Percentiles rank a stretch among this genome's conserved stretches.
Evolutionary conservation across 768 basidiomycete species (phyloP).

Genomic region (Kwoniella dendrophila): DNA sequence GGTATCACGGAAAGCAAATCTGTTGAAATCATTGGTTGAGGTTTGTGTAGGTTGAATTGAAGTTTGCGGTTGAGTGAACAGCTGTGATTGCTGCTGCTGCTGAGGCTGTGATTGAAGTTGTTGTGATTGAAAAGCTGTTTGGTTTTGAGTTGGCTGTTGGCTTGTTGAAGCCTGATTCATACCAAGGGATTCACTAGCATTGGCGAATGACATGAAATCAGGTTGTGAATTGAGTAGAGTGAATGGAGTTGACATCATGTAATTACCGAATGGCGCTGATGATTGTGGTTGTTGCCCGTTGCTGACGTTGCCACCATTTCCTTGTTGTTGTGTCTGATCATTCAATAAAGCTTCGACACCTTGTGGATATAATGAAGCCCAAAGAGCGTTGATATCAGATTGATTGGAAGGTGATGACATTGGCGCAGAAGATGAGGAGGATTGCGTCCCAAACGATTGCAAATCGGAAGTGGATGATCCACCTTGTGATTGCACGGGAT

Average conservation of each 20-base stretch:
- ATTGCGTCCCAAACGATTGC: slow-evolving; percentile 22
- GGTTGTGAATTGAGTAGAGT: slow-evolving; percentile 28
- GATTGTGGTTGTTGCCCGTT: slow-evolving; percentile 11
- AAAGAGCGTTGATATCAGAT: slow-evolving; percentile 45
- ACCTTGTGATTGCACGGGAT: neutral
- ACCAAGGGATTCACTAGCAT: slow-evolving; percentile 10
- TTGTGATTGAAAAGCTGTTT: neutral
- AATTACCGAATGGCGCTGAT: neutral
- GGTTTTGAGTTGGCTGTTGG: neutral
- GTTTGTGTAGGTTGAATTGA: neutral
- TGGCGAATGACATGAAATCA: slow-evolving; percentile 31
- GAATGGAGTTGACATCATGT: slow-evolving; percentile 22
- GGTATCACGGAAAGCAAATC: slow-evolving; percentile 37
- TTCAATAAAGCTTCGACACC: slow-evolving; percentile 19
- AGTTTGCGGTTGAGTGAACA: neutral
- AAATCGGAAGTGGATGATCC: neutral
- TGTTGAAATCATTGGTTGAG: slow-evolving; percentile 17
- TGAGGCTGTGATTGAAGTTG: neutral
- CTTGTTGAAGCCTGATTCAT: neutral
- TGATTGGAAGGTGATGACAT: slow-evolving; percentile 27
- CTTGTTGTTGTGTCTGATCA: slow-evolving; percentile 14
- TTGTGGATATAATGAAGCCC: slow-evolving; percentile 47
- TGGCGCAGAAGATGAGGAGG: slow-evolving; percentile 4
- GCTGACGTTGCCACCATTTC: slow-evolving; percentile 17
- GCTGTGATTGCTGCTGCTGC: neutral